phyloP scores from a whole-genome alignment of 2,329 filamentous ascomycete genomes.

The Delphinella strobiligena region DNA sequence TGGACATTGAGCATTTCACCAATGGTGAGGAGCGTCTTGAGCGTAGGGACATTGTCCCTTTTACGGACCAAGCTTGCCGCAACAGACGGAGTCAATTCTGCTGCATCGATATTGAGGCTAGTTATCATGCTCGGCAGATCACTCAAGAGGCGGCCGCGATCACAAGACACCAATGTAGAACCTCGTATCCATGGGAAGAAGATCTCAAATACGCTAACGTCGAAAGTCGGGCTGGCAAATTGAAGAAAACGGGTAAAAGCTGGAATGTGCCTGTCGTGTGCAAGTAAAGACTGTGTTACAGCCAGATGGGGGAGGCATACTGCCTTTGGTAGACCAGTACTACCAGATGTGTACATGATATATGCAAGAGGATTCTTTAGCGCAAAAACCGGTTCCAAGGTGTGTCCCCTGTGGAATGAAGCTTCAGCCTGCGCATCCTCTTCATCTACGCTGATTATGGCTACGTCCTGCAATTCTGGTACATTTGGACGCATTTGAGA shows the following conservation, averaged over 20 bases:
- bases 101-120: conserved; percentile 60
- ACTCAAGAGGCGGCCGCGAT: conserved; percentile 57
- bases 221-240: conserved; percentile 85
- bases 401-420: no score
- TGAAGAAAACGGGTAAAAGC: conserved; percentile 70
- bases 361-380: conserved; percentile 49
- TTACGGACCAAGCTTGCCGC: conserved; percentile 61
- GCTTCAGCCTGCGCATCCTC: not conserved
- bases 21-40: conserved; percentile 70
- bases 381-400: no score
- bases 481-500: conserved; percentile 31
- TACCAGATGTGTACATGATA: conserved; percentile 88
- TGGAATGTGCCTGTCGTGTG: conserved; percentile 69
- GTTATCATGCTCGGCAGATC: conserved; percentile 60
- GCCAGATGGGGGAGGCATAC: conserved; percentile 71
- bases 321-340: conserved; percentile 79
- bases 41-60: conserved; percentile 52
- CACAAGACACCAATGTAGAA: conserved; percentile 59
- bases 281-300: conserved; percentile 68
- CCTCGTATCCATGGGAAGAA: conserved; percentile 76
- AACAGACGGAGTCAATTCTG: conserved; percentile 81
- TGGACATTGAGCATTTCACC: conserved; percentile 80
- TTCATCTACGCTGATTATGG: conserved; percentile 19
- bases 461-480: conserved; percentile 22
- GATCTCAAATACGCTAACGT: conserved; percentile 89